phyloP scores from a whole-genome alignment of 306 rosid genomes.

The Abrus precatorius region DNA sequence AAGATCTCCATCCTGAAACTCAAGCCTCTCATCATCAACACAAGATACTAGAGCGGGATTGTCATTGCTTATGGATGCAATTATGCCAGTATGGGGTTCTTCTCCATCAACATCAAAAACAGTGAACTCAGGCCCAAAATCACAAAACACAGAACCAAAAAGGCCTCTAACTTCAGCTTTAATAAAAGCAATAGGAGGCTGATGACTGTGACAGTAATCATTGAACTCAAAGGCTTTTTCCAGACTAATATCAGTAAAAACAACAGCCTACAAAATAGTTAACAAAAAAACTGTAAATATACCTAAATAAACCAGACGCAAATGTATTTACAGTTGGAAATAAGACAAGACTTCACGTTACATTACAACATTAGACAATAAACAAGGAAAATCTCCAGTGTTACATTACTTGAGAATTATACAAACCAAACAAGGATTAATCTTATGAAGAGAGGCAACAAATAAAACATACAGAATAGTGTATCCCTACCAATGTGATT shows the following conservation, averaged over 20 bases:
- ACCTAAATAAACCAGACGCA: conserved; percentile 3
- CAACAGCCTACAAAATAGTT: conserved; percentile 75
- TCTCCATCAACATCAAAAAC: conserved; percentile 92
- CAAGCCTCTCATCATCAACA: conserved; percentile 95
- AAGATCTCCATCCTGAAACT: conserved; percentile 93
- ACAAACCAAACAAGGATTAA: conserved; percentile 9
- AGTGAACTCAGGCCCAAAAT: conserved; percentile 94
- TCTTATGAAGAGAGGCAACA: background rate
- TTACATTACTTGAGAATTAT: conserved; percentile 6
- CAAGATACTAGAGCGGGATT: conserved; percentile 78
- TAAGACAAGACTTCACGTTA: background rate
- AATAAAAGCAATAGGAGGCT: conserved; percentile 89
- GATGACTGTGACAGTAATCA: conserved; percentile 85
- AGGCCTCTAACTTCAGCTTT: conserved; percentile 96
- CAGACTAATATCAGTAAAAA: conserved; percentile 74
- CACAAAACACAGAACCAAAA: conserved; percentile 93
- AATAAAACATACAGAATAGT: background rate
- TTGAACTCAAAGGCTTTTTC: conserved; percentile 78
- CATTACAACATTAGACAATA: background rate
- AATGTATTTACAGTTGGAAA: background rate
- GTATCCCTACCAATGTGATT: background rate
- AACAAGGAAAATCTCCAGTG: background rate
- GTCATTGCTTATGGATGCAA: conserved; percentile 88
- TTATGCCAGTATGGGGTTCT: conserved; percentile 86
- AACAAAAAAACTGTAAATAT: conserved; percentile 1